Conservation (phyloP, 2,329 filamentous ascomycete genomes). For the Paradendryphiella salina region DNA sequence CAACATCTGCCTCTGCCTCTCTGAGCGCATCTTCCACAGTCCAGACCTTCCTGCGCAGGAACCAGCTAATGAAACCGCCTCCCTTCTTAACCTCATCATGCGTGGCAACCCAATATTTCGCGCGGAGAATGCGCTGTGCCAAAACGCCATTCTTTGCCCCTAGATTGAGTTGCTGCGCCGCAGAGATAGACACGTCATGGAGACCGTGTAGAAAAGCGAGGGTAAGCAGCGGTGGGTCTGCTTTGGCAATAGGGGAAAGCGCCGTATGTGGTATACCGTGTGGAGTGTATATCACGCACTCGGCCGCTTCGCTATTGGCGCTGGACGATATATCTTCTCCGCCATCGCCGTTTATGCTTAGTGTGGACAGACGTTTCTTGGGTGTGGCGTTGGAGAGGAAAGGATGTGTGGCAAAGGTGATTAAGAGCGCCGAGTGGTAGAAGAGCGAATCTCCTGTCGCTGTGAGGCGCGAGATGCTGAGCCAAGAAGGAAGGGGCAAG, state of each 20-base stretch:
- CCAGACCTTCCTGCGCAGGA: slow-evolving; percentile 50
- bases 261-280: slow-evolving; percentile 60
- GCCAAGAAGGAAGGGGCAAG: slow-evolving; percentile 59
- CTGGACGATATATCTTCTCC: slow-evolving; percentile 23
- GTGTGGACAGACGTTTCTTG: slow-evolving; percentile 35
- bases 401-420: slow-evolving; percentile 55
- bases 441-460: slow-evolving; percentile 60
- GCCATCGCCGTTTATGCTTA: slow-evolving; percentile 39
- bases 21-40: slow-evolving; percentile 54
- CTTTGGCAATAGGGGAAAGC: slow-evolving; percentile 50
- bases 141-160: slow-evolving; percentile 65
- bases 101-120: slow-evolving; percentile 67
- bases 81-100: slow-evolving; percentile 67
- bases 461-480: slow-evolving; percentile 63
- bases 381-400: slow-evolving; percentile 33
- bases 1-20: slow-evolving; percentile 52
- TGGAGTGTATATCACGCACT: slow-evolving; percentile 66
- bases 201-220: slow-evolving; percentile 67
- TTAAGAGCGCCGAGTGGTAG: slow-evolving; percentile 61
- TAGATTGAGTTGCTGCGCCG: slow-evolving; percentile 63
- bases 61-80: slow-evolving; percentile 59
- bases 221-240: slow-evolving; percentile 54
- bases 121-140: slow-evolving; percentile 57
- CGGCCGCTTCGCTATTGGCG: slow-evolving; percentile 42
- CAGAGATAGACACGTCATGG: slow-evolving; percentile 60